These are phyloP conservation scores for Lolium perenne DNA, from an alignment of 176 grass and related monocot species.

Conservation along the genomic window DNA sequence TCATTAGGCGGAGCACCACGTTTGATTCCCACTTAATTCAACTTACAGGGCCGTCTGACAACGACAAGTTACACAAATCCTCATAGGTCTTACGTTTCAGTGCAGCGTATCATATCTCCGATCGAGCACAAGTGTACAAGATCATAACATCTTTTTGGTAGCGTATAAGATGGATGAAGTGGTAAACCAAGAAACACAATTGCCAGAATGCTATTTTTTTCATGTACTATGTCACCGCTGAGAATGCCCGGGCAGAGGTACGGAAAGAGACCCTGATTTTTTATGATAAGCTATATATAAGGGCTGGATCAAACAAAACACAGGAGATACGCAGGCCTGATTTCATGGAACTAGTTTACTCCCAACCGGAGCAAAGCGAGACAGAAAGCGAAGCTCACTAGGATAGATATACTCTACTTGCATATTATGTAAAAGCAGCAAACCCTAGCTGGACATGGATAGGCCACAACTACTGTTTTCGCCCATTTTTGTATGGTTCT, in stretches of 20 bases:
- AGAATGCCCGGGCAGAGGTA: background rate
- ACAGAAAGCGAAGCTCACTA: slow-evolving; percentile 26
- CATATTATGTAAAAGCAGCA: slow-evolving; percentile 3
- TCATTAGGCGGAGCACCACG: background rate
- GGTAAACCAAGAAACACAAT: background rate
- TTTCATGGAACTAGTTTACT: slow-evolving; percentile 25
- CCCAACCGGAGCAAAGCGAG: slow-evolving; percentile 32
- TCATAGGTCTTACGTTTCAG: background rate
- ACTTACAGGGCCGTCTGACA: background rate
- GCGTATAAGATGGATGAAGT: background rate
- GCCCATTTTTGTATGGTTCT: background rate
- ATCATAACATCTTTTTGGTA: background rate
- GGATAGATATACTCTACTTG: slow-evolving; percentile 37
- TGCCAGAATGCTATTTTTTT: background rate
- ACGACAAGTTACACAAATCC: background rate
- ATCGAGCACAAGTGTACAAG: background rate
- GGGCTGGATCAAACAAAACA: background rate
- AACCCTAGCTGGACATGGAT: background rate
- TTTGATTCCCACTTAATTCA: background rate
- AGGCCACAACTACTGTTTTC: background rate
- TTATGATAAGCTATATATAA: background rate
- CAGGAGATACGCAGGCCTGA: slow-evolving; percentile 14
- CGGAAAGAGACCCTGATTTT: background rate
- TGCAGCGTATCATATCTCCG: background rate
- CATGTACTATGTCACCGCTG: too few relatives aligned